Conservation (phyloP, 1,284 basidiomycete genomes). For the Exobasidium cylindrosporum region DNA sequence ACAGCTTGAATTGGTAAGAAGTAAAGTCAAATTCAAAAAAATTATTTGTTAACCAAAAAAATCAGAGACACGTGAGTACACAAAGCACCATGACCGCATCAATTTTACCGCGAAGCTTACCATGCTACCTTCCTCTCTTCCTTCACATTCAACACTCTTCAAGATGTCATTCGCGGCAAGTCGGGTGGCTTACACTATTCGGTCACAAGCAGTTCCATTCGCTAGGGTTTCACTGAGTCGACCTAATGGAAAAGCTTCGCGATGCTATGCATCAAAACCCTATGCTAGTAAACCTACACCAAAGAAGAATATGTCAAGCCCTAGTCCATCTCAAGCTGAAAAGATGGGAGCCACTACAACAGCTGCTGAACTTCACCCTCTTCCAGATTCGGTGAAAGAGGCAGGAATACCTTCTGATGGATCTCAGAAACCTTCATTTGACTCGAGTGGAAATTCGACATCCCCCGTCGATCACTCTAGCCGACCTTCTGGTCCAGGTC, state of each 20-base stretch:
- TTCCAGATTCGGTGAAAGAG: slow-evolving; percentile 7
- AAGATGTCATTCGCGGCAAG: background rate
- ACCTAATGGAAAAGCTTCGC: background rate
- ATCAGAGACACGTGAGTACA: no score
- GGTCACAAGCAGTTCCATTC: background rate
- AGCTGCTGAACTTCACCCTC: slow-evolving; percentile 13
- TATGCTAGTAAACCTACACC: background rate
- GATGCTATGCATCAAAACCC: background rate
- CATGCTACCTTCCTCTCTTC: background rate
- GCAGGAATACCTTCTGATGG: background rate
- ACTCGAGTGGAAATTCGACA: slow-evolving; percentile 28
- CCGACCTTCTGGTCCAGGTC: slow-evolving; percentile 28
- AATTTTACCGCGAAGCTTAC: no score
- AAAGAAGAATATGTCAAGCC: background rate
- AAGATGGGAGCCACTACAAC: slow-evolving; percentile 7
- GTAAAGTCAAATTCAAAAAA: no score
- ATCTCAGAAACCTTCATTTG: background rate
- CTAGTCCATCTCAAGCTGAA: background rate
- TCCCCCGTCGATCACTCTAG: slow-evolving; percentile 35
- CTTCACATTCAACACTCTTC: background rate
- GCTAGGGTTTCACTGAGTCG: background rate
- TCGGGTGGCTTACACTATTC: background rate
- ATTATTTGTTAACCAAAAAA: no score
- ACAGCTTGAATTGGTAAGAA: no score
- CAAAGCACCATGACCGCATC: no score